Percentiles rank a stretch among this genome's conserved stretches.
These are phyloP conservation scores for Triticum timopheevii DNA, from an alignment of 176 grass and related monocot species.

Conservation along the genomic window DNA sequence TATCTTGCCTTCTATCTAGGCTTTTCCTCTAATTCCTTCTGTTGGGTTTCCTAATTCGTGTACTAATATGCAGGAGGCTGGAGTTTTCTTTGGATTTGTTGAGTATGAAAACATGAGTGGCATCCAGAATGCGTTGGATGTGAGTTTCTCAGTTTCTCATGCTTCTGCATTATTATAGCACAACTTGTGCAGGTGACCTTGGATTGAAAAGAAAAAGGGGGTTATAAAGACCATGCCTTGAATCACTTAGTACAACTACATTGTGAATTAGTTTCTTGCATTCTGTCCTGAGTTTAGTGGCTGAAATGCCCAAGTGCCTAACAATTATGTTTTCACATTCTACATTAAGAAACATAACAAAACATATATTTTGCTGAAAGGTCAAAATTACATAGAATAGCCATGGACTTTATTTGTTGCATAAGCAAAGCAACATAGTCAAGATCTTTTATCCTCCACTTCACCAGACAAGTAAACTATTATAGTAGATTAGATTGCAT, in stretches of 20 bases:
- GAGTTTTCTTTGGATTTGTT: conserved; percentile 72
- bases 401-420: neutral
- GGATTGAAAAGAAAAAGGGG: neutral
- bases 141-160: conserved; percentile 31
- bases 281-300: neutral
- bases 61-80: conserved; percentile 55
- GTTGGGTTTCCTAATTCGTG: conserved; percentile 8
- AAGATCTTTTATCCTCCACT: neutral
- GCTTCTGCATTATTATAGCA: conserved; percentile 13
- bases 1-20: conserved; percentile 23
- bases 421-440: neutral
- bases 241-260: neutral
- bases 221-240: neutral
- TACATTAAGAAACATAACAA: neutral
- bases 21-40: neutral
- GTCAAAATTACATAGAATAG: neutral
- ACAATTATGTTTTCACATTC: neutral
- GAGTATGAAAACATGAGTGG: conserved; percentile 64
- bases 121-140: conserved; percentile 63
- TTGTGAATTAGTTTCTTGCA: neutral
- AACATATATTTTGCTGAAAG: neutral
- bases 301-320: neutral
- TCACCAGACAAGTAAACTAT: neutral
- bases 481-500: neutral
- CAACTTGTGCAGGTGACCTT: neutral